Conservation (phyloP, 331 rosid species). For the Phaseolus coccineus region DNA sequence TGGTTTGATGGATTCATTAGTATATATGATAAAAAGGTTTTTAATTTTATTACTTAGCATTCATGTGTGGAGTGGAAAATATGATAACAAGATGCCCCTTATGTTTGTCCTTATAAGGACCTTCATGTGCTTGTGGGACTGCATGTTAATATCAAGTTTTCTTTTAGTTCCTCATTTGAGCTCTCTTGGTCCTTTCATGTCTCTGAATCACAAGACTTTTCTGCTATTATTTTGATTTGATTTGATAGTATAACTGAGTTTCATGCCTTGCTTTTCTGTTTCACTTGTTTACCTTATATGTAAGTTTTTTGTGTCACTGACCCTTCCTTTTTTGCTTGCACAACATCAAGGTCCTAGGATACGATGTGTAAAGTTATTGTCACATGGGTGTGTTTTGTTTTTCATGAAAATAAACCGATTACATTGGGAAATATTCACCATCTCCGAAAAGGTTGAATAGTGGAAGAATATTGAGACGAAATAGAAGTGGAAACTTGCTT, state of each 20-base stretch:
- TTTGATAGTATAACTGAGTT: neutral
- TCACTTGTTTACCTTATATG: neutral
- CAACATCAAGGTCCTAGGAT: slow-evolving; percentile 14
- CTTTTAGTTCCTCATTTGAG: neutral
- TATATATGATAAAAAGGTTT: neutral
- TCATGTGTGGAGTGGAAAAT: neutral
- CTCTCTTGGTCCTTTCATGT: neutral
- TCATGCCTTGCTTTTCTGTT: neutral
- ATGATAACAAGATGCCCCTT: neutral
- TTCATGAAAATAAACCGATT: slow-evolving; percentile 13
- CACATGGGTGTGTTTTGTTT: slow-evolving; percentile 34
- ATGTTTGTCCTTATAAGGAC: slow-evolving; percentile 6
- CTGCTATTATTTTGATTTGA: neutral
- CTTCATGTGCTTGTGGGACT: slow-evolving; percentile 10
- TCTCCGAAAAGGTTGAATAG: neutral
- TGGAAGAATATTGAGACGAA: slow-evolving; percentile 8
- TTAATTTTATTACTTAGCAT: neutral
- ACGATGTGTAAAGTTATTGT: neutral
- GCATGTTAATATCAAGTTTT: neutral
- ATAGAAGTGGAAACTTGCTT: neutral
- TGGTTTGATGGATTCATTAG: neutral
- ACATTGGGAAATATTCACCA: slow-evolving; percentile 20
- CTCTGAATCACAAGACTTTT: neutral
- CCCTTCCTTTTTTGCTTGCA: neutral
- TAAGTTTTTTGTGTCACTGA: neutral